Conservation (phyloP, 768 basidiomycete genomes). For the Baorangia bicolor region DNA sequence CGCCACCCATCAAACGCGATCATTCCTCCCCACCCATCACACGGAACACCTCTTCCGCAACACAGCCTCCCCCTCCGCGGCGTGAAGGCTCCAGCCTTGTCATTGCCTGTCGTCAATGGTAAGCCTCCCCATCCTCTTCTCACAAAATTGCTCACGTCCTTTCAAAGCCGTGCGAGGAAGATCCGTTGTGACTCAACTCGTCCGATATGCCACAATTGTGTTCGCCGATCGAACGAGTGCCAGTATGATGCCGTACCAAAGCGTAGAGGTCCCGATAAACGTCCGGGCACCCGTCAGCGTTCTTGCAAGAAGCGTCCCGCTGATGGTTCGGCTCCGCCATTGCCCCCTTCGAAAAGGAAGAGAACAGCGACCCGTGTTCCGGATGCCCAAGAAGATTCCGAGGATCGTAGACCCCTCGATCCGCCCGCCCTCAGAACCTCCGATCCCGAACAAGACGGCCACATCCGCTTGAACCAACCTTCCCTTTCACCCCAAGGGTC, state of each 20-base stretch:
- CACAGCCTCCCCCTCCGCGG: slow-evolving; percentile 33
- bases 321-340: slow-evolving; percentile 49
- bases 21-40: slow-evolving; percentile 37
- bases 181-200: slow-evolving; percentile 84
- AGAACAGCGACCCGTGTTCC: slow-evolving; percentile 35
- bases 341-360: slow-evolving; percentile 56
- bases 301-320: slow-evolving; percentile 79
- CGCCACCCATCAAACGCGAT: slow-evolving; percentile 45
- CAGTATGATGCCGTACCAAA: slow-evolving; percentile 80
- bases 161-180: slow-evolving; percentile 73
- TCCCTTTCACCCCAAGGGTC: slow-evolving; percentile 34
- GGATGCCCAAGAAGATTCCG: slow-evolving; percentile 32
- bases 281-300: slow-evolving; percentile 78
- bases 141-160: slow-evolving; percentile 30
- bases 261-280: slow-evolving; percentile 83
- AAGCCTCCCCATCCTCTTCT: slow-evolving; percentile 36
- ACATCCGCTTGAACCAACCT: slow-evolving; percentile 28
- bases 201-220: slow-evolving; percentile 80
- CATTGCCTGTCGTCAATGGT: slow-evolving; percentile 87
- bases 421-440: slow-evolving; percentile 26
- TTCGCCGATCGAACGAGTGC: slow-evolving; percentile 73
- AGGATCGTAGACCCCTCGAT: slow-evolving; percentile 30
- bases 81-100: slow-evolving; percentile 67
- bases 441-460: slow-evolving; percentile 25
- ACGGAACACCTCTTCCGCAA: slow-evolving; percentile 26